Conservation (phyloP, 2,329 filamentous ascomycete genomes). For the Penicillium sp. region DNA sequence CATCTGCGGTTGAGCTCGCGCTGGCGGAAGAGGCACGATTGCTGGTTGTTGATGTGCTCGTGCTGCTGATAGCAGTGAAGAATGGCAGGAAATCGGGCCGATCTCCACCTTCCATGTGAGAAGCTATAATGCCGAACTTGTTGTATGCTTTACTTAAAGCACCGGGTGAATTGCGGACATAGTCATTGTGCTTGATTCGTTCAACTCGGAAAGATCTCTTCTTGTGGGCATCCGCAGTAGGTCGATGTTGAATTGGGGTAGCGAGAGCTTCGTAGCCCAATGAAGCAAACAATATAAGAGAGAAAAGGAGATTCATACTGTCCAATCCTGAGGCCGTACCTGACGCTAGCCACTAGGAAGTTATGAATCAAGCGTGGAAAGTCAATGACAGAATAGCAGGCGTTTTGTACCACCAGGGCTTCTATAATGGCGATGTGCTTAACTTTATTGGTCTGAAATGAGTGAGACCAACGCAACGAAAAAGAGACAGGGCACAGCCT, state of each 20-base stretch:
- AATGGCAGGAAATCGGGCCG: slow-evolving; percentile 37
- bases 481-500: slow-evolving; percentile 8
- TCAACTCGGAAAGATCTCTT: slow-evolving; percentile 61
- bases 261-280: slow-evolving; percentile 36
- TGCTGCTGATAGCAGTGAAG: not conserved
- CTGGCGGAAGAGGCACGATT: not conserved
- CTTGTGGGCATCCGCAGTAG: slow-evolving; percentile 17
- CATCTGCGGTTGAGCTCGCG: slow-evolving; percentile 13
- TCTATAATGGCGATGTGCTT: not conserved
- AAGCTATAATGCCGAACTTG: slow-evolving; percentile 61
- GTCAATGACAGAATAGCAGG: not conserved
- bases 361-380: not conserved
- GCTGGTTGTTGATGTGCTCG: not conserved
- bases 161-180: slow-evolving; percentile 59
- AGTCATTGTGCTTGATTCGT: slow-evolving; percentile 57
- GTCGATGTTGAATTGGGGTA: slow-evolving; percentile 27
- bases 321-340: not conserved
- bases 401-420: not conserved
- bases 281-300: slow-evolving; percentile 22
- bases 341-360: not conserved
- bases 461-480: slow-evolving; percentile 3
- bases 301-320: slow-evolving; percentile 28
- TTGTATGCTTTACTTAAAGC: slow-evolving; percentile 67
- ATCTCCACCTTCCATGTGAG: slow-evolving; percentile 40
- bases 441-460: not conserved